Base-by-base conservation (phyloP, 2,329 filamentous ascomycete species). In the Diaporthe sp. region DNA sequence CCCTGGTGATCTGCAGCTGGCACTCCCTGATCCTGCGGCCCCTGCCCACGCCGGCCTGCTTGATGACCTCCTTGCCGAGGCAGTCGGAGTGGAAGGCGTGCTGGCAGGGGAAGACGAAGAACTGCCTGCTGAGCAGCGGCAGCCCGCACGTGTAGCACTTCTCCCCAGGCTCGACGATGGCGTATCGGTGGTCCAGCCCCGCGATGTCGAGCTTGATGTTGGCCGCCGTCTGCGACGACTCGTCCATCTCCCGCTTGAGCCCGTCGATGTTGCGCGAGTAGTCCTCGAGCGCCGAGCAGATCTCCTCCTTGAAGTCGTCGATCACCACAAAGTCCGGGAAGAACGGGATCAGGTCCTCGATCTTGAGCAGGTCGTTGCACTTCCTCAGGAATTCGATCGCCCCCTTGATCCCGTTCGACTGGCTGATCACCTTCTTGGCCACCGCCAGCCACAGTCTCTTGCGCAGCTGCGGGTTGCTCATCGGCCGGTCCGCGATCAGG, bases 261-360 rank as follows among this genome's bases (percentile, higher is more conserved):
- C 88, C 88, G 81, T 98, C 97, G 79, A 99, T 99, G 79, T 95
- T 95, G 51, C 94, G 93, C 62, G 92, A 94, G 86, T 99, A 99
- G 78, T 97, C 94, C 84, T 99, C 97, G 1, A 99, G 89, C 1
- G 97, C 97, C 0, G 92, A 89, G 85, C 97, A 99, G 51, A 99
- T 98, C 83, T 99, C 97, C 78, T 98, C 96, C 82, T 98, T 98
- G 89, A 99, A 99, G 83, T 98, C 97, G 82, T 99, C 97, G 77
- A 99, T 98, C 70, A 98, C 94, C 34, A 98, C 95, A 82, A 99
- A 99, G 83, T 99, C 97, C 0, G 97, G 97, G 85, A 99, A 99
- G 87, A 99, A 98, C 0, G 97, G 97, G 55, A 99, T 98, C 42
- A 99, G 86, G 81, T 99, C 97, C 85, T 99, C 97, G 78, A 99